A percentile compares a stretch with the other conserved stretches of the same genome.
Conservation (phyloP, 768 basidiomycete genomes). For the Lenzites betulinus region DNA sequence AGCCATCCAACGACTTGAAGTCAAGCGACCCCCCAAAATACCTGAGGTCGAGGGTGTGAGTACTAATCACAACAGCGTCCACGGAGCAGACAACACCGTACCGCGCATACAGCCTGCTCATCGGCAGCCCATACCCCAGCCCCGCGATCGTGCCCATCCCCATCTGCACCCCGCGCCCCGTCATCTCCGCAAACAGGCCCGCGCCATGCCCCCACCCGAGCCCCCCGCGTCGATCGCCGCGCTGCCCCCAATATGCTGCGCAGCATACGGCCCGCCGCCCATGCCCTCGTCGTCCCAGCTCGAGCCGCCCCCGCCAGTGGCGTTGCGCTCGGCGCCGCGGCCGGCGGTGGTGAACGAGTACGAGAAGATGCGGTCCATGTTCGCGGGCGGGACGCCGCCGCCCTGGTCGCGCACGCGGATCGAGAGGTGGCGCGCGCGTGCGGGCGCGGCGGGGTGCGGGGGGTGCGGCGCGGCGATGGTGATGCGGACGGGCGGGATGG, state of each 20-base stretch:
- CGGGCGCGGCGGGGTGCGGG: conserved; percentile 41
- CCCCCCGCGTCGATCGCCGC: conserved; percentile 49
- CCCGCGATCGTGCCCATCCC: conserved; percentile 91
- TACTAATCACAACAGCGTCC: conserved; percentile 22
- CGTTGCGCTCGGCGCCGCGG: conserved; percentile 36
- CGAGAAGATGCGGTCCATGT: conserved; percentile 82
- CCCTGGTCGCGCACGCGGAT: conserved; percentile 85
- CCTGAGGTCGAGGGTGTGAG: conserved; percentile 38
- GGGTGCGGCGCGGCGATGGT: conserved; percentile 66
- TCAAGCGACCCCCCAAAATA: conserved; percentile 90
- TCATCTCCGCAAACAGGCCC: conserved; percentile 75
- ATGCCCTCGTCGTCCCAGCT: conserved; percentile 40
- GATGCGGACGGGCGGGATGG: conserved; percentile 64
- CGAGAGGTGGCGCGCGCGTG: conserved; percentile 67
- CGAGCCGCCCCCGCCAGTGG: not conserved
- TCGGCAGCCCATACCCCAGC: conserved; percentile 82
- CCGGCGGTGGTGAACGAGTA: conserved; percentile 91
- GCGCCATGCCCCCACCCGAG: conserved; percentile 35
- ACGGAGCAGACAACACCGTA: conserved; percentile 27
- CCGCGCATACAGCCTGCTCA: conserved; percentile 75
- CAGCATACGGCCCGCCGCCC: conserved; percentile 74
- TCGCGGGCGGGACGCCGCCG: conserved; percentile 74
- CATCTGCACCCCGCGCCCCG: conserved; percentile 72
- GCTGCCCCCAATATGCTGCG: conserved; percentile 73
- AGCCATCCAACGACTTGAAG: conserved; percentile 79